A percentile compares a stretch with the other conserved stretches of the same genome.
Conservation (phyloP, 2,329 filamentous ascomycete genomes). For the Xylariaceae sp. region DNA sequence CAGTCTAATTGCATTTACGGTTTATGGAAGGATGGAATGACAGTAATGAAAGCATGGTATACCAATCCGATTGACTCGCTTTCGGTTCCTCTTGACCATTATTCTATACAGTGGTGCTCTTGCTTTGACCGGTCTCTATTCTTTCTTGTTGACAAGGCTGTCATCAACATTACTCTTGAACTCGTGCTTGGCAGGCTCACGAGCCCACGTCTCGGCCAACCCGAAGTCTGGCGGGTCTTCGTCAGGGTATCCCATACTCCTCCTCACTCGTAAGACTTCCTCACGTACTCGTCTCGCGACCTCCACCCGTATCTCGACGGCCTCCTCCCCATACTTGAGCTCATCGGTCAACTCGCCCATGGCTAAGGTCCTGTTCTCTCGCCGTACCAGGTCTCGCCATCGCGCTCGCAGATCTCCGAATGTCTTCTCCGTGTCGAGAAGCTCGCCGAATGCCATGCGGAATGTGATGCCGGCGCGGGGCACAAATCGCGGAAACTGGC, state of each 20-base stretch:
- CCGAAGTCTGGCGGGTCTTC: conserved; percentile 62
- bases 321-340: conserved; percentile 68
- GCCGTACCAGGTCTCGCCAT: conserved; percentile 64
- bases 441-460: conserved; percentile 73
- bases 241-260: conserved; percentile 68
- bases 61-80: no score
- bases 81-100: no score
- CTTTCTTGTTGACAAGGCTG: conserved; percentile 38
- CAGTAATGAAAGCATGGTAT: no score
- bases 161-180: conserved; percentile 53
- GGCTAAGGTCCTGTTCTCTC: conserved; percentile 28
- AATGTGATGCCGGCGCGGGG: conserved; percentile 70
- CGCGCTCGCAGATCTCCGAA: conserved; percentile 73
- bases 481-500: conserved; percentile 73
- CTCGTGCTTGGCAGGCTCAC: conserved; percentile 42
- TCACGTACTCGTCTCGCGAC: conserved; percentile 73
- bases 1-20: no score
- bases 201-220: conserved; percentile 75
- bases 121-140: conserved; percentile 8
- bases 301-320: conserved; percentile 70
- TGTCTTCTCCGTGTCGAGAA: conserved; percentile 64
- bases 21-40: no score
- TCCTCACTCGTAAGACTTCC: conserved; percentile 75
- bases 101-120: no score
- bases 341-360: conserved; percentile 63